Evolutionary conservation across 2,329 filamentous ascomycete species (phyloP).

Genomic region (Nemania serpens): DNA sequence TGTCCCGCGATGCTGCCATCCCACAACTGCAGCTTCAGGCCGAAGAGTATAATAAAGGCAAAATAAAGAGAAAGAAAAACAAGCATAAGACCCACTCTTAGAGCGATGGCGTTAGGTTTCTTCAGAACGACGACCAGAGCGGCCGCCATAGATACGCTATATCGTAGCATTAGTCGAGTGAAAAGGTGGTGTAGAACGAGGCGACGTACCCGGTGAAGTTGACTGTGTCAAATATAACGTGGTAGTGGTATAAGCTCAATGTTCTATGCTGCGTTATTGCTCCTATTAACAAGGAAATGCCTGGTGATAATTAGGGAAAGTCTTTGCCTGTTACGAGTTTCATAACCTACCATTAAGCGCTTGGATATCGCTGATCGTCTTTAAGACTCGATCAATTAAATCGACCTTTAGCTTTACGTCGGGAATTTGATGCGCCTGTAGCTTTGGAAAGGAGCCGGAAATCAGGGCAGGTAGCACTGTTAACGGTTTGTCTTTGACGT

Average conservation of each 20-base stretch:
- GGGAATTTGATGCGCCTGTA: not conserved
- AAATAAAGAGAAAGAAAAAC: not conserved
- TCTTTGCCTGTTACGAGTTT: not conserved
- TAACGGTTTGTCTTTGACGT: too few species aligned
- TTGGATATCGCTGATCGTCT: slow-evolving; percentile 3
- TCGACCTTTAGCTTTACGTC: not conserved
- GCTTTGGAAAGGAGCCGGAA: not conserved
- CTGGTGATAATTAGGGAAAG: not conserved
- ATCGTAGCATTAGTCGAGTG: not conserved
- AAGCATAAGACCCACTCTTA: not conserved
- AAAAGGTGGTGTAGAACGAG: not conserved
- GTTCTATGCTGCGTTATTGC: not conserved
- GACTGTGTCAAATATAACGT: slow-evolving; percentile 1
- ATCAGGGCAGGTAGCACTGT: too few species aligned
- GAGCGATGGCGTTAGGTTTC: not conserved
- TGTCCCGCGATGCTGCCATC: not conserved
- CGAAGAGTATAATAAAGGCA: slow-evolving; percentile 1
- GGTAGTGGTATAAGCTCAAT: not conserved
- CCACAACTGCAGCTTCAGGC: not conserved
- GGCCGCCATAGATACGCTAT: not conserved
- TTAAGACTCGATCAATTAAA: not conserved
- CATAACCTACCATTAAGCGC: not conserved
- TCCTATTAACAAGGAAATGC: slow-evolving; percentile 2
- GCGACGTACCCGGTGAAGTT: slow-evolving; percentile 3
- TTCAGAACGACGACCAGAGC: not conserved